These are phyloP conservation scores for Beta macrorhiza DNA, from an alignment of 179 eudicot genomes.

Conservation along the genomic window DNA sequence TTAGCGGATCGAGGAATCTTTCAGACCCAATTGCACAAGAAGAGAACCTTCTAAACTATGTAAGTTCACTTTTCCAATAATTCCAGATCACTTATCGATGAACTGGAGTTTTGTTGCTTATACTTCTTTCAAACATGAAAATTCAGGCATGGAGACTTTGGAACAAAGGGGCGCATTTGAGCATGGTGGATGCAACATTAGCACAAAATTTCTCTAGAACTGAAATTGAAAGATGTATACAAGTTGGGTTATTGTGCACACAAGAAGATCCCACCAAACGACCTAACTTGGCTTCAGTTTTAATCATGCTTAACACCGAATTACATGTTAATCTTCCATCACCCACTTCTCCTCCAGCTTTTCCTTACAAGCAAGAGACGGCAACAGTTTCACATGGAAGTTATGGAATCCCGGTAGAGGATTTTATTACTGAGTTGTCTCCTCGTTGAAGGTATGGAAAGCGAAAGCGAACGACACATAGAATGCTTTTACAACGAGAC, in stretches of 20 bases:
- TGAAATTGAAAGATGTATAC: constrained; percentile 18
- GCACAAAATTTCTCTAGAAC: constrained; percentile 15
- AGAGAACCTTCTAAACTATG: background rate
- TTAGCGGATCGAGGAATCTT: background rate
- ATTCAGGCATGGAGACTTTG: constrained; percentile 42
- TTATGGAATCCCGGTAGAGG: background rate
- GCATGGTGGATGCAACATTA: constrained; percentile 31
- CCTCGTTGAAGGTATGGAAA: background rate
- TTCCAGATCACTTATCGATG: background rate
- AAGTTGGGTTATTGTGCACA: constrained; percentile 33
- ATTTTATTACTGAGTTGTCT: background rate
- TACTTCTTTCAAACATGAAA: background rate
- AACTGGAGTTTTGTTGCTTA: background rate
- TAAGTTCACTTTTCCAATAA: background rate
- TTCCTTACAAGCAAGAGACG: background rate
- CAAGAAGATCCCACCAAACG: constrained; percentile 38
- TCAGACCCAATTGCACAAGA: background rate
- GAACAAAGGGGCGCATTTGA: constrained; percentile 24
- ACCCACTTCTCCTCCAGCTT: background rate
- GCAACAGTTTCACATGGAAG: background rate
- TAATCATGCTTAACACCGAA: constrained; percentile 33
- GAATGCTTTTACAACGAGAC: too few species aligned
- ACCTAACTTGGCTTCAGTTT: constrained; percentile 38
- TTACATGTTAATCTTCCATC: background rate
- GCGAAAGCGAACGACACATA: too few species aligned